Evolutionary conservation across 2,329 filamentous ascomycete genomes (phyloP), one percentile per base, ranked within the genome.

Genomic region (Cryphonectria naterciae): DNA sequence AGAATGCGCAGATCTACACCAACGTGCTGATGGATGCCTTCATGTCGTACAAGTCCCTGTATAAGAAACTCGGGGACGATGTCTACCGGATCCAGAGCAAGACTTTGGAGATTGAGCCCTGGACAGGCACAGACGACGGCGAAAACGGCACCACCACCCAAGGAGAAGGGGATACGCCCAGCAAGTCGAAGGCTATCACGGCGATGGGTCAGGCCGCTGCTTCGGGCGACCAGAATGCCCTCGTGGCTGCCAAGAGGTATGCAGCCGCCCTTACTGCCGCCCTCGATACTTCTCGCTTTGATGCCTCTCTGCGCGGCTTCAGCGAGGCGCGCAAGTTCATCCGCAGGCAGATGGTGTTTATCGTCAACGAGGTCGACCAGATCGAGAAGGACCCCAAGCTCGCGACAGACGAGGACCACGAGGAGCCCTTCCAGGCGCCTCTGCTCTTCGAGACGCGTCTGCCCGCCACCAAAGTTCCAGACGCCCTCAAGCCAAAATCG

Each of bases 1-100:
- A 62, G 60, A 62, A 62, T 22, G 60, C 60, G 15, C 60, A 62
- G 60, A 62, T 62, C 60, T 62, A 62, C 35, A 62, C 60, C 8
- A 62, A 39, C 35, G 60, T 62, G 15, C 60, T 62, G 6, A 62
- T 62, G 60, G 60, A 62, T n/a, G 60, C 60, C 6, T 62, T 62
- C 60, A 62, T 62, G 60, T 41, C 60, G 32, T 62, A 62, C 37
- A 62, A 62, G 60, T 62, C 60, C 1, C 28, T 37, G 4, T 62
- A 62, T 37, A 62, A 62, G 60, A 37, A 37, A 8, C 22, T 62
- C 35, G 60, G 60, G 6, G 60, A 62, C 19, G 32, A 62, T 6
- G 60, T 62, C 17, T 62, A 37, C 35, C 60, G 60, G 10, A 37
- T 62, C 37, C 60, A 62, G 60, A 41, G 37, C 60, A 62, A 62